These are phyloP conservation scores for Kwoniella heveanensis DNA, from an alignment of 768 basidiomycete genomes.

Conservation along the genomic window DNA sequence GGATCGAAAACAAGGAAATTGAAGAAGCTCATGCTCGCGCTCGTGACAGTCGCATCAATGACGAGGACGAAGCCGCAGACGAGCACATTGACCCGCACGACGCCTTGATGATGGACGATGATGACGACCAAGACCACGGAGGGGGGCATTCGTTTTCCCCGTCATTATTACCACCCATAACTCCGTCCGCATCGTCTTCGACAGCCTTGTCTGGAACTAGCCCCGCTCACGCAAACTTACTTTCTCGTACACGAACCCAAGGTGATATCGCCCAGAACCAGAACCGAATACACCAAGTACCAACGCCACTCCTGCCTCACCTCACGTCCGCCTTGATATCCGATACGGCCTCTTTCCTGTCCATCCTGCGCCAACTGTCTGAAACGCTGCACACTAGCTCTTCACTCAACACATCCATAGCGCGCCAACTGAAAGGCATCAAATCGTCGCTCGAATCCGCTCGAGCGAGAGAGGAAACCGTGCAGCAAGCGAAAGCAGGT, in stretches of 20 bases:
- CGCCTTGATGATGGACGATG: not conserved
- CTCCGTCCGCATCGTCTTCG: not conserved
- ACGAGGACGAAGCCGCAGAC: not conserved
- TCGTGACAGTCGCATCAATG: too few relatives aligned
- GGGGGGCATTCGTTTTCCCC: not conserved
- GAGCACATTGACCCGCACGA: constrained; percentile 3
- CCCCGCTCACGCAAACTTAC: not conserved
- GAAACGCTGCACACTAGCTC: constrained; percentile 25
- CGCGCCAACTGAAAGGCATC: constrained; percentile 26
- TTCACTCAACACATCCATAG: constrained; percentile 14
- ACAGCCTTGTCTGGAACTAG: too few relatives aligned
- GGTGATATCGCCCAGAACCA: not conserved
- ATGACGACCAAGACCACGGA: not conserved
- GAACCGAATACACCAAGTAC: not conserved
- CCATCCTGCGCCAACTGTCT: constrained; percentile 10
- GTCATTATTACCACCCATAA: not conserved
- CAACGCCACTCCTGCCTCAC: not conserved
- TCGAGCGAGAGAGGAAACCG: constrained; percentile 21
- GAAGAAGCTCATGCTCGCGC: too few relatives aligned
- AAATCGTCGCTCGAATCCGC: constrained; percentile 11
- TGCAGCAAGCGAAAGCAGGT: constrained; percentile 16
- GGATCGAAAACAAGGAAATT: not conserved
- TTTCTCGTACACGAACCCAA: not conserved
- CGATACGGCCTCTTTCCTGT: constrained; percentile 3
- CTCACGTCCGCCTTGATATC: not conserved